phyloP scores from a whole-genome alignment of 441 rosid species.

The Raphanus hybrid region DNA sequence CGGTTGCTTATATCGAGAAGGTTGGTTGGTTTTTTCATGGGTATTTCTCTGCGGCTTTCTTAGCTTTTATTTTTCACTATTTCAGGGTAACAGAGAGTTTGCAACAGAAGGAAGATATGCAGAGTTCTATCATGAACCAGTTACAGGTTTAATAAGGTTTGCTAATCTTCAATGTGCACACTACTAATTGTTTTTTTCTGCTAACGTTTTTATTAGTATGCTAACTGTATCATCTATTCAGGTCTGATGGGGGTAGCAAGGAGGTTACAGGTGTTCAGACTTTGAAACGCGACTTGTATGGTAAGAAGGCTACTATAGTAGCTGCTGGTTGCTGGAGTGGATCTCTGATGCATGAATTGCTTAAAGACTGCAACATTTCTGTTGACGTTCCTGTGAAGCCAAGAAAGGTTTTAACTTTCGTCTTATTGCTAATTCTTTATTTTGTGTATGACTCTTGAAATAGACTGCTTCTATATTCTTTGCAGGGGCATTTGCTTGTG shows the following conservation, averaged over 20 bases:
- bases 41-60: constrained; percentile 12
- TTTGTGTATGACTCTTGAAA: constrained; percentile 8
- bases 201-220: background rate
- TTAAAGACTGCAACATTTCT: constrained; percentile 53
- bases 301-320: constrained; percentile 73
- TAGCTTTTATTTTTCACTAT: constrained; percentile 17
- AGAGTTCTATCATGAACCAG: constrained; percentile 84
- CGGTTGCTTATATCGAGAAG: constrained; percentile 77
- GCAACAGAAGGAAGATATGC: constrained; percentile 73
- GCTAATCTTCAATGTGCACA: constrained; percentile 8
- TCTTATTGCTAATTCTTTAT: background rate
- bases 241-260: constrained; percentile 53
- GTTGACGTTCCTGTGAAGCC: constrained; percentile 81
- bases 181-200: background rate
- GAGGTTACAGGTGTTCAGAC: constrained; percentile 74
- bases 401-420: constrained; percentile 67
- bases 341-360: constrained; percentile 61
- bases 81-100: constrained; percentile 70
- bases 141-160: constrained; percentile 59
- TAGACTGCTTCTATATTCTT: constrained; percentile 12
- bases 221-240: constrained; percentile 35
- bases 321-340: constrained; percentile 99
- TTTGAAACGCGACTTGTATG: constrained; percentile 56
- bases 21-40: constrained; percentile 40
- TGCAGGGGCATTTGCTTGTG: constrained; percentile 88